Percentiles rank a stretch among this genome's conserved stretches.
phyloP scores from a whole-genome alignment of 2,329 filamentous ascomycete genomes.

The Pseudocercospora cruenta region DNA sequence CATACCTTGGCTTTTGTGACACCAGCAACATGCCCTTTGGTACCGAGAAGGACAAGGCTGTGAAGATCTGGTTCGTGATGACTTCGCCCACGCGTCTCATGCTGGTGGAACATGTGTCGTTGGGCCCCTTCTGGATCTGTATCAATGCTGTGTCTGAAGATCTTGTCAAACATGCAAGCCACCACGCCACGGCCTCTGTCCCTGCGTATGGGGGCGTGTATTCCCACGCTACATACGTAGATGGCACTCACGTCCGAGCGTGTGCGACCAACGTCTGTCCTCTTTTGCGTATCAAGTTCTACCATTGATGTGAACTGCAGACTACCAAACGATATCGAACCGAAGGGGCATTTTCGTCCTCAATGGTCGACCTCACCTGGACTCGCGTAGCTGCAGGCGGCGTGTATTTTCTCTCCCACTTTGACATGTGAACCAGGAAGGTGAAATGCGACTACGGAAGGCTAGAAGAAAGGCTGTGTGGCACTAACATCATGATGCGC shows the following conservation, averaged over 20 bases:
- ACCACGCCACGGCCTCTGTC: background rate
- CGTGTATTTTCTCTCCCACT: background rate
- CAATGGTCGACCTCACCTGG: background rate
- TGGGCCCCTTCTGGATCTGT: background rate
- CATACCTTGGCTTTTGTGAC: background rate
- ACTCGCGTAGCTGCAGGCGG: background rate
- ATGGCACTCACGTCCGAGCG: constrained; percentile 1
- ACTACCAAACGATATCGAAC: background rate
- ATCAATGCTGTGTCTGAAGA: constrained; percentile 1
- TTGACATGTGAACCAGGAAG: background rate
- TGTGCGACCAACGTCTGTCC: background rate
- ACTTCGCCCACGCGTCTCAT: constrained; percentile 1
- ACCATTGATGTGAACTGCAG: background rate
- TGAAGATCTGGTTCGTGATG: constrained; percentile 1
- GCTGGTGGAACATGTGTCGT: background rate
- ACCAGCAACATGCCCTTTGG: background rate
- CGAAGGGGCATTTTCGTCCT: background rate
- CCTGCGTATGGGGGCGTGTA: constrained; percentile 1
- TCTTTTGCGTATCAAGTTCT: too few relatives aligned
- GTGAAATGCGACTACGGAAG: background rate
- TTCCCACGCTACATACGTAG: constrained; percentile 2
- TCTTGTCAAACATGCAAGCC: constrained; percentile 1
- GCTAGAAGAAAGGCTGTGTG: background rate
- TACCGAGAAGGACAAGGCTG: constrained; percentile 7
- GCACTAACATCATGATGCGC: background rate